These are phyloP conservation scores for Teratosphaeria epicoccoides DNA, from an alignment of 2,329 filamentous ascomycete genomes.

Conservation along the genomic window DNA sequence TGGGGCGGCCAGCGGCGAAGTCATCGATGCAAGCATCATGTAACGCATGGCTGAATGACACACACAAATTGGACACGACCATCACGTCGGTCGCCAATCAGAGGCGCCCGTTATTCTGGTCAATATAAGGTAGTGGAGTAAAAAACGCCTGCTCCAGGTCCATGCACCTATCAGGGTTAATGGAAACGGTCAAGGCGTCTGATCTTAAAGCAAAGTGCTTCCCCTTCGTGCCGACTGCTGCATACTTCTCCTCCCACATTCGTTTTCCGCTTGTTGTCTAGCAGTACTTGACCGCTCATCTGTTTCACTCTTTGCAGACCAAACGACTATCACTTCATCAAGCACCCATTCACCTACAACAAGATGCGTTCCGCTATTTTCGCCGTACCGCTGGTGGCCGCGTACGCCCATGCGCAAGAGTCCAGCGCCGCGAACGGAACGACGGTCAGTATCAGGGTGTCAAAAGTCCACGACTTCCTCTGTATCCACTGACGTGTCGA, in stretches of 20 bases:
- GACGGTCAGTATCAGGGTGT: neutral
- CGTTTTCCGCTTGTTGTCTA: too few species aligned
- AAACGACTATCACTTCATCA: neutral
- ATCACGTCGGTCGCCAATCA: too few species aligned
- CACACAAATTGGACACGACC: too few species aligned
- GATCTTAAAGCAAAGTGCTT: neutral
- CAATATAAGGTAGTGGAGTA: neutral
- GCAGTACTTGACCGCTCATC: neutral
- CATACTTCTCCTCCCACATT: too few species aligned
- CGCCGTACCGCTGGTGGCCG: slow-evolving; percentile 32
- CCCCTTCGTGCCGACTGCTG: neutral
- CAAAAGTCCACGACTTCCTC: neutral
- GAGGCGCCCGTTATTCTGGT: neutral
- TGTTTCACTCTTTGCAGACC: neutral
- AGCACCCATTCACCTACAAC: slow-evolving; percentile 6
- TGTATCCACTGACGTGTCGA: slow-evolving; percentile 2
- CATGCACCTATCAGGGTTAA: neutral
- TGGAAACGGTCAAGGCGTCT: neutral
- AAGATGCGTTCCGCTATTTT: slow-evolving; percentile 39
- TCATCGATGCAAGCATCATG: too few species aligned
- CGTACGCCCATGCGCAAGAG: slow-evolving; percentile 30
- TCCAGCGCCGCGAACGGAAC: neutral
- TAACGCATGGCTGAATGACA: neutral
- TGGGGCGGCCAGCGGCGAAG: neutral
- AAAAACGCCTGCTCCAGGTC: neutral